Base-by-base conservation (phyloP, 805 yeast species). In the Yarrowia alimentaria region DNA sequence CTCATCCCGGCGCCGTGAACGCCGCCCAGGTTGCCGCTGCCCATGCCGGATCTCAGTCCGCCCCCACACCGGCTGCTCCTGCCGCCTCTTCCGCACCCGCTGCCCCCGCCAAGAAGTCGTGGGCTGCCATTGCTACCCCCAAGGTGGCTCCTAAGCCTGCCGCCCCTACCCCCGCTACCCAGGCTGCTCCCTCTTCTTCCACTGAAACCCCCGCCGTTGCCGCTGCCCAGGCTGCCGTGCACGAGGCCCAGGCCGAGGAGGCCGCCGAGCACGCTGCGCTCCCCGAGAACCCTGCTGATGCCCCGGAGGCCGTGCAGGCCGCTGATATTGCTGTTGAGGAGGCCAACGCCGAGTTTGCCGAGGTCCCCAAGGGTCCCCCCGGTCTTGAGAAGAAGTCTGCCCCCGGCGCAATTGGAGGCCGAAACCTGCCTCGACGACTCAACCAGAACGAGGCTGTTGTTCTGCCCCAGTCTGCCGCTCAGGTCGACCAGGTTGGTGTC, bases 61-160 rank as follows among this genome's bases (percentile, higher is more conserved):
- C 45, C n/a, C 29, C 22, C 5, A 21, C 57, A 19, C 52, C 52
- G 28, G 28, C 53, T 17, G 51, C 51, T 42, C 33, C 54, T 51
- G 50, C 17, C 30, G 49, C 53, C 53, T 34, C 54, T 40, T 48
- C 42, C 29, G 54, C 54, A 25, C 35, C 50, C 6, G 40, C 52
- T 43, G 56, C 50, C 6, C 50, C 59, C 22, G 49, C 34, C 55
- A 64, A 70, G 57, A 70, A 72, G 60, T 73, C 87, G 5, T 82
- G 88, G 85, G 87, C 88, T 22, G 77, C 89, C 13, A 78, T 83
- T 59, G 81, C 82, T 48, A 68, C 78, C 52, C 81, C 87, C 35
- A 73, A 75, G 60, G 65, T 70, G 28, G 65, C 55, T 33, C 60
- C 53, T 37, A 54, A 59, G 59, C 57, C 63, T 53, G 53, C 61